Conservation (phyloP, 352 stramenopile genomes). For the Phytophthora fragariae region DNA sequence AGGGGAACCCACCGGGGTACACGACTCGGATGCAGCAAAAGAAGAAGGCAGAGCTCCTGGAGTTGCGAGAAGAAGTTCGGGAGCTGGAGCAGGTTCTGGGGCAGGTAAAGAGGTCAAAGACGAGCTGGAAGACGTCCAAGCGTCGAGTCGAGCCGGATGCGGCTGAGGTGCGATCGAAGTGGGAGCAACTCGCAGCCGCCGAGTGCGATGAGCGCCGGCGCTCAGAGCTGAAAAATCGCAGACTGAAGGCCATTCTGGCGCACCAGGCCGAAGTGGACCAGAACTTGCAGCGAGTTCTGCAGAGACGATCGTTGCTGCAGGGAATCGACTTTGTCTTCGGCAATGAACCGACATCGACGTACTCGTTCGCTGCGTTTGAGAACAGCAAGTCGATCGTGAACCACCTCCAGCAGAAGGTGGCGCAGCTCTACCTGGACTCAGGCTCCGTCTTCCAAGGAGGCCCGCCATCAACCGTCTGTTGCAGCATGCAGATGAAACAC, state of each 20-base stretch:
- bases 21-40: background rate
- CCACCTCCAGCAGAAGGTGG: slow-evolving; percentile 21
- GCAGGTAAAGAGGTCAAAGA: slow-evolving; percentile 1
- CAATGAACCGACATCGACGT: slow-evolving; percentile 23
- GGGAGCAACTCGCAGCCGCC: slow-evolving; percentile 3
- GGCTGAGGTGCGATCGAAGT: slow-evolving; percentile 1
- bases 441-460: slow-evolving; percentile 16
- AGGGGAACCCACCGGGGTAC: background rate
- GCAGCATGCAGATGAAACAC: slow-evolving; percentile 28
- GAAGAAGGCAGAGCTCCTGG: slow-evolving; percentile 6
- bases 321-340: slow-evolving; percentile 34
- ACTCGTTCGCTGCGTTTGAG: slow-evolving; percentile 28
- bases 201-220: slow-evolving; percentile 14
- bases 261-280: slow-evolving; percentile 24
- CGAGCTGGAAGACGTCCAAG: background rate
- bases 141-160: background rate
- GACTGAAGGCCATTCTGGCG: slow-evolving; percentile 19
- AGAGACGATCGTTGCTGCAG: slow-evolving; percentile 25
- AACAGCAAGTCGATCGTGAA: slow-evolving; percentile 28
- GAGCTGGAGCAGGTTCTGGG: slow-evolving; percentile 9
- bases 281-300: slow-evolving; percentile 18
- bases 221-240: slow-evolving; percentile 23
- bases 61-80: background rate
- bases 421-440: slow-evolving; percentile 21
- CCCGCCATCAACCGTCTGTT: background rate